These are phyloP conservation scores for Saccharomyces paradoxus DNA, from an alignment of 805 yeast genomes.

Conservation along the genomic window DNA sequence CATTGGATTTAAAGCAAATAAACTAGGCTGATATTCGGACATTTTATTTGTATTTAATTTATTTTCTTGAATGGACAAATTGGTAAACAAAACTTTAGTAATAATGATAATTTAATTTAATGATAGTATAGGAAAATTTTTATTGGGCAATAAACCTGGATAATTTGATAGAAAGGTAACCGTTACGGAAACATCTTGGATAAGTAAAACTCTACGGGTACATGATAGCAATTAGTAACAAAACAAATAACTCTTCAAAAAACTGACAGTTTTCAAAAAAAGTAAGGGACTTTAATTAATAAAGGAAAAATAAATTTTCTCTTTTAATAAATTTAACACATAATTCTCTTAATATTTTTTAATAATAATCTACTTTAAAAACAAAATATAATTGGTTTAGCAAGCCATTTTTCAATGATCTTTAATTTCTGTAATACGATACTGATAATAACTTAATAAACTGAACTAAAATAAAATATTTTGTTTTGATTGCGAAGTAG, in stretches of 20 bases:
- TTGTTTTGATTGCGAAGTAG: constrained; percentile 16
- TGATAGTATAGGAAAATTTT: not conserved
- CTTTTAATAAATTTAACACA: not conserved
- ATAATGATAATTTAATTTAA: constrained; percentile 3
- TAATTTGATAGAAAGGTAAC: constrained; percentile 3
- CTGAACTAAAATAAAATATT: constrained; percentile 7
- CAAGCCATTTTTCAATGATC: constrained; percentile 17
- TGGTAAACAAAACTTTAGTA: constrained; percentile 1
- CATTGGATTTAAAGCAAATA: constrained; percentile 4
- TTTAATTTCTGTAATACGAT: constrained; percentile 1
- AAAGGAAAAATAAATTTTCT: constrained; percentile 1
- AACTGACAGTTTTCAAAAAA: not conserved
- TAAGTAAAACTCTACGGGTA: not conserved
- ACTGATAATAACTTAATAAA: constrained; percentile 3
- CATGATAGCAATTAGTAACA: not conserved
- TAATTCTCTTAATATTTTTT: not conserved
- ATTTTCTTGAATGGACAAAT: not conserved
- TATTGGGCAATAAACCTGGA: constrained; percentile 1
- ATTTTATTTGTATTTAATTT: constrained; percentile 3
- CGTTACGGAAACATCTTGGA: constrained; percentile 8
- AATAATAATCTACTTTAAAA: constrained; percentile 5
- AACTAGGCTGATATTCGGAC: constrained; percentile 12
- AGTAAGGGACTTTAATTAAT: not conserved
- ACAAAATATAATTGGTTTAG: constrained; percentile 16
- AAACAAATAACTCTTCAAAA: not conserved